Percentiles rank a stretch among this genome's conserved stretches.
Evolutionary conservation across 345 rosid species (phyloP).

Genomic region (Microcos paniculata): DNA sequence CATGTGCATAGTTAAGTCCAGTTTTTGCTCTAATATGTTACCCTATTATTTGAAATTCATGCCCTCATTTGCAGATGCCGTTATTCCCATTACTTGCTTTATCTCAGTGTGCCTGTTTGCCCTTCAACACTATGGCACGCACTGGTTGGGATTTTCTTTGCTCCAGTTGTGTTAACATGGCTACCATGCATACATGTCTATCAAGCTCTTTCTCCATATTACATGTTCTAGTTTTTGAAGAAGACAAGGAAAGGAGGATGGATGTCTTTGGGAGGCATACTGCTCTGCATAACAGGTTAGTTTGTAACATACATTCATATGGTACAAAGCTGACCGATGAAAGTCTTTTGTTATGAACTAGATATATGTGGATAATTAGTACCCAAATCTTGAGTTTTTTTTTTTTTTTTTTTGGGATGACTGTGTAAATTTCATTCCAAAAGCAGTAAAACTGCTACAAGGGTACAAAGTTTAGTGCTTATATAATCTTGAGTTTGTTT

Average conservation of each 20-base stretch:
- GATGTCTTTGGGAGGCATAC: slow-evolving; percentile 98
- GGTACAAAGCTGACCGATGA: neutral
- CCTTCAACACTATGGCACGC: slow-evolving; percentile 98
- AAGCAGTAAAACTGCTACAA: no score
- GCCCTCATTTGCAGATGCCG: slow-evolving; percentile 68
- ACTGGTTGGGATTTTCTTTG: slow-evolving; percentile 88
- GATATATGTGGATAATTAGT: neutral
- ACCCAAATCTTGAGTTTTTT: no score
- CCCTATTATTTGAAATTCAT: slow-evolving; percentile 1
- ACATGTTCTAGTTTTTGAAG: slow-evolving; percentile 97
- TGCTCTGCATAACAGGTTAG: slow-evolving; percentile 95
- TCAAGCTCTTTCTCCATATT: slow-evolving; percentile 91
- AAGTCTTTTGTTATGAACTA: neutral
- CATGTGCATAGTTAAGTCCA: neutral
- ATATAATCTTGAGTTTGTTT: neutral
- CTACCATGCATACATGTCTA: slow-evolving; percentile 78
- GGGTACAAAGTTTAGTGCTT: no score
- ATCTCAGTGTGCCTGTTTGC: slow-evolving; percentile 92
- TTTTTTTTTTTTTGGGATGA: no score
- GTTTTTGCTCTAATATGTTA: neutral
- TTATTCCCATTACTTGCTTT: slow-evolving; percentile 93
- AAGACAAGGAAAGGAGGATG: slow-evolving; percentile 93
- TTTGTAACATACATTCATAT: neutral
- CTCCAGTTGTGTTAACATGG: slow-evolving; percentile 87
- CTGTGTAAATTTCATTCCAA: no score